A percentile compares a stretch with the other conserved stretches of the same genome.
Evolutionary conservation across 1,284 basidiomycete genomes (phyloP).

Genomic region (Phellopilus nigrolimitatus): DNA sequence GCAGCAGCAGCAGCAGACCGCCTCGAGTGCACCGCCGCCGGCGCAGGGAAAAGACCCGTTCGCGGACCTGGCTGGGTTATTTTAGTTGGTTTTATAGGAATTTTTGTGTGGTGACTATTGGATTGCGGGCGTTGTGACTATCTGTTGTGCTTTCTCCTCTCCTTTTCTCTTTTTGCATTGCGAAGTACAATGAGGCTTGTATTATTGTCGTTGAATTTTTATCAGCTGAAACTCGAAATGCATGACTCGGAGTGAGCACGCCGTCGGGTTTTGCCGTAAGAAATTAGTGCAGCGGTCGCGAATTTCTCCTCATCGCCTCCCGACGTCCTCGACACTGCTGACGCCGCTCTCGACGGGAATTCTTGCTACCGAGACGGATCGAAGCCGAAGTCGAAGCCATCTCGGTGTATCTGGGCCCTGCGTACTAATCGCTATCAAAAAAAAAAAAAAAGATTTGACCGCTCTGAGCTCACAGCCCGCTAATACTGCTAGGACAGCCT

Average conservation of each 20-base stretch:
- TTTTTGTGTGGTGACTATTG: no score
- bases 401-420: neutral
- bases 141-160: neutral
- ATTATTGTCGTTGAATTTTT: no score
- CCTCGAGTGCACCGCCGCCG: slow-evolving; percentile 24
- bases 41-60: slow-evolving; percentile 70
- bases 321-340: no score
- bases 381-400: neutral
- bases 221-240: no score
- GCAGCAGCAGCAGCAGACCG: slow-evolving; percentile 22
- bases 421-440: neutral
- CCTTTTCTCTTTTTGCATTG: no score
- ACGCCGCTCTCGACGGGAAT: neutral
- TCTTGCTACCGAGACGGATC: neutral
- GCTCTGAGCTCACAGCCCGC: neutral
- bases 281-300: neutral
- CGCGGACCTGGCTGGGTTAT: slow-evolving; percentile 70
- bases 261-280: no score
- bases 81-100: slow-evolving; percentile 45
- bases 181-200: no score
- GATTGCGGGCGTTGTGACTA: neutral
- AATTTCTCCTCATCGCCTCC: no score
- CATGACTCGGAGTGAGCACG: no score
- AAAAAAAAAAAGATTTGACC: neutral
- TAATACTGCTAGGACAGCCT: neutral